Base-by-base conservation (phyloP, 192 early-diverging fungal species). In the Chytriomyces confervae region DNA sequence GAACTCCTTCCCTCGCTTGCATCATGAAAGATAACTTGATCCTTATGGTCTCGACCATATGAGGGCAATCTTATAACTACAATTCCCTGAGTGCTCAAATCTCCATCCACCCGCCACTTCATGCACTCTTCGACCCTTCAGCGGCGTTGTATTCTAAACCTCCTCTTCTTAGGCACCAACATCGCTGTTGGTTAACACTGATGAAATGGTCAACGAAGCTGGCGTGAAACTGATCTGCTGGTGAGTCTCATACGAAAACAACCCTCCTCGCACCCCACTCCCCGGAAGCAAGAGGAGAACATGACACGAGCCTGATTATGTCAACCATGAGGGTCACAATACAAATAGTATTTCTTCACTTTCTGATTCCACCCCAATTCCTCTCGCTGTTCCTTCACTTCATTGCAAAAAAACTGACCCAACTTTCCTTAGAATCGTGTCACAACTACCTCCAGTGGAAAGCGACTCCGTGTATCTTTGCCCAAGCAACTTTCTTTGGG, bases 291-390 rank as follows among this genome's bases (percentile, higher is more conserved):
- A 70, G 69, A 70, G 69, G 69, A 70, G 29, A 70, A 70, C 51
- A 70, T 70, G 69, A 70, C 69, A 50, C 69, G 51, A 53, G 27
- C 50, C 45, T 57, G 48, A 57, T 9, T 45, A 47, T 70, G 69
- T 70, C 69, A 70, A 70, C 69, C 69, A 57, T 70, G 69, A 70
- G 69, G 69, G 69, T 67, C 66, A 49, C 43, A 67, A 46, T 67
- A 47, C 47, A 70, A 20, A 44, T 57, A 44, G 36, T 53, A 50
- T 70, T 70, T 70, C 69, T 70, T 70, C 69, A 70, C 69, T 70
- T 70, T 70, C 69, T 70, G 69, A 70, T 51, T 27, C 27, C 11
- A 18, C 24, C 62, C 66, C 69, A 20, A 5, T 48, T 18, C 13
- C 47, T 47, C 43, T 13, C 13, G 3, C 53, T 5, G 3, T 20